phyloP scores from a whole-genome alignment of 2,329 filamentous ascomycete genomes.

The Cladosporium sp. region DNA sequence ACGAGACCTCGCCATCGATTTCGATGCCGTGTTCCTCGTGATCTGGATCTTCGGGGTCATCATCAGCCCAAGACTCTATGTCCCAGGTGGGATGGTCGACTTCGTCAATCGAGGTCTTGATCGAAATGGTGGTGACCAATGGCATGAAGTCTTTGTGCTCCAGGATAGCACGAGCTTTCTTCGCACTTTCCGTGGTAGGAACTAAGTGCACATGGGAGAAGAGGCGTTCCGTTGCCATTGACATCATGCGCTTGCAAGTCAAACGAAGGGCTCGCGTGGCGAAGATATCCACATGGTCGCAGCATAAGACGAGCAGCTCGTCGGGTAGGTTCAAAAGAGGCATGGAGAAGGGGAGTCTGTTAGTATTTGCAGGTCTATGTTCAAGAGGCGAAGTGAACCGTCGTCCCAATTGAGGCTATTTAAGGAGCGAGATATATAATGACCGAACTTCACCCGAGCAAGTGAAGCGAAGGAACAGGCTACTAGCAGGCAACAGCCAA shows the following conservation, averaged over 20 bases:
- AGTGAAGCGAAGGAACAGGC: neutral
- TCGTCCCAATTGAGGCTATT: neutral
- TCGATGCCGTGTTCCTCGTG: neutral
- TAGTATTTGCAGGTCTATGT: neutral
- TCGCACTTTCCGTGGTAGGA: neutral
- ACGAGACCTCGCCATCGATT: neutral
- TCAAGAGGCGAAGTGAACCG: neutral
- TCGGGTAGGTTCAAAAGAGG: neutral
- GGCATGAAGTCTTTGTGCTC: neutral
- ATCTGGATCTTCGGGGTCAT: neutral
- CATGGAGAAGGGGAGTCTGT: neutral
- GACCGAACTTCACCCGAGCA: neutral
- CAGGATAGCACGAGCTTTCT: slow-evolving; percentile 1
- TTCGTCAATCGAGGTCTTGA: neutral
- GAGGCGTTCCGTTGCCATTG: neutral
- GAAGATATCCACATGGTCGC: neutral
- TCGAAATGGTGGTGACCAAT: neutral
- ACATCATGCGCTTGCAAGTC: slow-evolving; percentile 7
- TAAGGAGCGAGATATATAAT: neutral
- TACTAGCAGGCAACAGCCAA: neutral
- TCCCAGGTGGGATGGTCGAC: neutral
- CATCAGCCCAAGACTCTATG: neutral
- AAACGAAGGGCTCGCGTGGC: neutral
- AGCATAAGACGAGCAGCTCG: slow-evolving; percentile 1
- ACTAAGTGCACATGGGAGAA: slow-evolving; percentile 9